Evolutionary conservation across 257 asterid genomes (phyloP).

Genomic region (Rhazya stricta): DNA sequence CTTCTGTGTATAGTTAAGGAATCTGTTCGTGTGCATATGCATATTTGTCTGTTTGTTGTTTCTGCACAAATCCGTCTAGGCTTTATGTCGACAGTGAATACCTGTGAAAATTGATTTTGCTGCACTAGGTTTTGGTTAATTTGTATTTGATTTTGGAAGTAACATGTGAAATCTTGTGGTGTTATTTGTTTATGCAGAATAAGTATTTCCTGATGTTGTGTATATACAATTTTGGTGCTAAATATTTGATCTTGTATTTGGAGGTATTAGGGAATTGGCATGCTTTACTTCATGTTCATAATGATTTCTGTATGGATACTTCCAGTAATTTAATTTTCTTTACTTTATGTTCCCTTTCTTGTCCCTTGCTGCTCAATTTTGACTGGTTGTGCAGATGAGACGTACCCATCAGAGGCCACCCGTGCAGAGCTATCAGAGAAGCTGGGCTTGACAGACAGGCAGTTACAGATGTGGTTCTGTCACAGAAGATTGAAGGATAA

Average conservation of each 20-base stretch:
- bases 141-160: background rate
- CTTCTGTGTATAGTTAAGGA: background rate
- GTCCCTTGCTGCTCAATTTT: slow-evolving; percentile 6
- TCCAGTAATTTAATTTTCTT: background rate
- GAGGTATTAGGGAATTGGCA: background rate
- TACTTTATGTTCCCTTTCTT: background rate
- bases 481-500: slow-evolving; percentile 94
- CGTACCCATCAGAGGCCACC: slow-evolving; percentile 83
- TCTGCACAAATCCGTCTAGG: background rate
- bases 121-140: background rate
- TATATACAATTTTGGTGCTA: background rate
- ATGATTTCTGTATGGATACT: background rate
- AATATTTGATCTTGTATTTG: background rate
- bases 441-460: slow-evolving; percentile 78
- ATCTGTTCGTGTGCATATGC: background rate
- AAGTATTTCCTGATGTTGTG: background rate
- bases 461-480: slow-evolving; percentile 99
- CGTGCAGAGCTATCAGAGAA: slow-evolving; percentile 76
- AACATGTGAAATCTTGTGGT: background rate
- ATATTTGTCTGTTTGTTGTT: background rate
- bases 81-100: background rate
- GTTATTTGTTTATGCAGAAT: background rate
- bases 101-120: too few species aligned
- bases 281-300: background rate
- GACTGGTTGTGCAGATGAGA: slow-evolving; percentile 62